Evolutionary conservation across 2,329 filamentous ascomycete genomes (phyloP).

Genomic region (Rhexocercosporidium sp.): DNA sequence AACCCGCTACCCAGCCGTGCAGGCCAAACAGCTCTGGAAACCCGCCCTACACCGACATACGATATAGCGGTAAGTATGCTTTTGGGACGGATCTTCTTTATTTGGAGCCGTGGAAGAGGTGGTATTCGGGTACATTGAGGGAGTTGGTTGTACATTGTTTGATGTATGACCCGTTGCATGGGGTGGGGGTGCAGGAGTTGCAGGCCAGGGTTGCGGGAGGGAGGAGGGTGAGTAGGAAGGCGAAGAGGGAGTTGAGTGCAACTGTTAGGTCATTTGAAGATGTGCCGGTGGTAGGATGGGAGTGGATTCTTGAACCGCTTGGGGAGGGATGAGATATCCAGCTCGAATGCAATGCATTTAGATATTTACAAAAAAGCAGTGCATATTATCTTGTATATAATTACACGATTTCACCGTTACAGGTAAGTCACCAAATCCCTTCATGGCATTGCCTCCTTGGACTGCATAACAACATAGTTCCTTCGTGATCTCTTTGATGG

Average conservation of each 20-base stretch:
- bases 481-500: too few species aligned
- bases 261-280: not conserved
- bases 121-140: not conserved
- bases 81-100: too few species aligned
- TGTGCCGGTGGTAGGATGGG: not conserved
- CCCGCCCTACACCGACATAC: too few species aligned
- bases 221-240: not conserved
- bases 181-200: not conserved
- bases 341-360: too few species aligned
- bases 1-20: not conserved
- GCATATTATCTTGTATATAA: too few species aligned
- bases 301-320: not conserved
- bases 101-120: not conserved
- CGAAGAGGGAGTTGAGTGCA: not conserved
- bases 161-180: not conserved
- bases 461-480: too few species aligned
- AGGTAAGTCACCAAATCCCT: too few species aligned
- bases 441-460: too few species aligned
- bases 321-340: too few species aligned
- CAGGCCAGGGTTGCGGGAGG: not conserved
- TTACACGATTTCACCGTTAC: too few species aligned
- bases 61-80: too few species aligned
- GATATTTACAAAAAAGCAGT: too few species aligned
- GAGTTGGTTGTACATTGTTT: not conserved
- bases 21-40: not conserved